phyloP scores from a whole-genome alignment of 73 alveolate species.

The Paramecium sexaurelia region DNA sequence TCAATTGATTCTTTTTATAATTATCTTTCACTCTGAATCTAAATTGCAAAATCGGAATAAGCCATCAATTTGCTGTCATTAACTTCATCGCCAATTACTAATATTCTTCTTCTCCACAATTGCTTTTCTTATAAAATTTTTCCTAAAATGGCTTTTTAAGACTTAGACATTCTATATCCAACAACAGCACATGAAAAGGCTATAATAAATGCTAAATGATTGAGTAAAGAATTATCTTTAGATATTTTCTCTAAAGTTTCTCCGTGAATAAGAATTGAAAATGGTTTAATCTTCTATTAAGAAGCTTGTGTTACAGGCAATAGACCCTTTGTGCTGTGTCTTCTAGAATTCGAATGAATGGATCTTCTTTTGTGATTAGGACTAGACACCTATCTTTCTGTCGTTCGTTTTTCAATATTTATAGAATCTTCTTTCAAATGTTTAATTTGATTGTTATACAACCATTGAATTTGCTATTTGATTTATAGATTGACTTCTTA shows the following conservation, averaged over 20 bases:
- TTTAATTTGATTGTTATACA: neutral
- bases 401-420: neutral
- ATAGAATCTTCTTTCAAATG: neutral
- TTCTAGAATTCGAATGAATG: neutral
- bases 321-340: neutral
- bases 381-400: neutral
- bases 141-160: neutral
- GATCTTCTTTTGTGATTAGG: neutral
- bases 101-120: neutral
- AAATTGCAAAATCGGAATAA: neutral
- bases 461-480: neutral
- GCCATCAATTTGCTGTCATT: neutral
- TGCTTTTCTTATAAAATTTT: neutral
- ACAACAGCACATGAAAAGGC: neutral
- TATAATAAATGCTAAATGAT: slow-evolving; percentile 27
- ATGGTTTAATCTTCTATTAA: neutral
- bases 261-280: neutral
- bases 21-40: neutral
- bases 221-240: neutral
- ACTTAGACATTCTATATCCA: slow-evolving; percentile 23
- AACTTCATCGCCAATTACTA: slow-evolving; percentile 23
- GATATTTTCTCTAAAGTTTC: neutral
- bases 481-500: neutral
- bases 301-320: neutral
- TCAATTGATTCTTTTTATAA: neutral